These are phyloP conservation scores for Phaeotremella skinneri DNA, from an alignment of 768 basidiomycete genomes.

Conservation along the genomic window DNA sequence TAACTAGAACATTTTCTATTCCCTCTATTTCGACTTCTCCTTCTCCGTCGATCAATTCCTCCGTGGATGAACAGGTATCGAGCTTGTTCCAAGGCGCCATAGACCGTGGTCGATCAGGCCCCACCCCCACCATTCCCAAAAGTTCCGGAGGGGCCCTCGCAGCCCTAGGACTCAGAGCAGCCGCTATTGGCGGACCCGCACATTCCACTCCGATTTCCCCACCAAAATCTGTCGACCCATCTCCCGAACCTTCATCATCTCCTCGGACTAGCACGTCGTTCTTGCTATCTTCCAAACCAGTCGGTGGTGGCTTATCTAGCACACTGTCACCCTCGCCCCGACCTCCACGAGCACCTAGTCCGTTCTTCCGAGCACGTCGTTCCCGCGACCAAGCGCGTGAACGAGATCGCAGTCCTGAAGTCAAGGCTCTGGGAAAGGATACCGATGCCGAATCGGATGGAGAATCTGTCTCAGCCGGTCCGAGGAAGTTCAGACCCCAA, in stretches of 20 bases:
- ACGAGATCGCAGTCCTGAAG: constrained; percentile 57
- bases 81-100: constrained; percentile 58
- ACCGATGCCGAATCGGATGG: constrained; percentile 54
- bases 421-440: constrained; percentile 57
- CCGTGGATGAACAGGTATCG: constrained; percentile 56
- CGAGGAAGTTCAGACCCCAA: constrained; percentile 66
- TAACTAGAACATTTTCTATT: background rate
- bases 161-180: constrained; percentile 53
- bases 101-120: constrained; percentile 54
- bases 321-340: constrained; percentile 4
- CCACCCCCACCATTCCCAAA: constrained; percentile 40
- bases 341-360: constrained; percentile 60
- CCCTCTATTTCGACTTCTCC: constrained; percentile 1
- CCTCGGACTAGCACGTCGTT: constrained; percentile 52
- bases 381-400: constrained; percentile 61
- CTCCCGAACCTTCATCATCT: constrained; percentile 50
- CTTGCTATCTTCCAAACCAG: constrained; percentile 30
- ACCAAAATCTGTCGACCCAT: constrained; percentile 55
- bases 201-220: constrained; percentile 62
- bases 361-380: constrained; percentile 65
- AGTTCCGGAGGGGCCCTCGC: constrained; percentile 48
- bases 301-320: constrained; percentile 15
- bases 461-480: constrained; percentile 31
- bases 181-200: constrained; percentile 54
- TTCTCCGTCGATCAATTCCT: constrained; percentile 2